These are phyloP conservation scores for Escovopsis sp. DNA, from an alignment of 2,329 filamentous ascomycete genomes.

Conservation along the genomic window DNA sequence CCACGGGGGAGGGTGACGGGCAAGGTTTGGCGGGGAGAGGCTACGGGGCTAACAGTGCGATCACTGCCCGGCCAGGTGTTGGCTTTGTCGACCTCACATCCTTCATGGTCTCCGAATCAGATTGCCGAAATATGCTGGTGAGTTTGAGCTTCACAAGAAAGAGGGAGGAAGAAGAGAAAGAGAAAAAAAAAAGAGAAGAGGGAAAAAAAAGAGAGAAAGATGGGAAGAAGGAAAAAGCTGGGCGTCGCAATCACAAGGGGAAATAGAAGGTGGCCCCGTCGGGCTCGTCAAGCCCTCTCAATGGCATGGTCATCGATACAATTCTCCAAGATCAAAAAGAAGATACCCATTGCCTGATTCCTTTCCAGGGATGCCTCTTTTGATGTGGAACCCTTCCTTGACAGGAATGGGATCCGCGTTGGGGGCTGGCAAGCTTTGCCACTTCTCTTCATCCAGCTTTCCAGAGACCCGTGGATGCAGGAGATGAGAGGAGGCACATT, in stretches of 20 bases:
- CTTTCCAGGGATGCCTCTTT: slow-evolving; percentile 10
- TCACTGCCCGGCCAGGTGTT: slow-evolving; percentile 48
- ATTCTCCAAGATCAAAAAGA: slow-evolving; percentile 39
- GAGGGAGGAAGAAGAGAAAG: no score
- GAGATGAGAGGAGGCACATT: slow-evolving; percentile 39
- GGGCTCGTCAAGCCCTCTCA: slow-evolving; percentile 24
- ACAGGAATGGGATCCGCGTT: slow-evolving; percentile 25
- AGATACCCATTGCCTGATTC: slow-evolving; percentile 18
- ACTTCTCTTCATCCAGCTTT: slow-evolving; percentile 32
- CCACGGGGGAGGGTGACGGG: slow-evolving; percentile 19
- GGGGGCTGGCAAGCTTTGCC: slow-evolving; percentile 17
- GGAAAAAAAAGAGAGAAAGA: no score
- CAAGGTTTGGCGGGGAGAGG: slow-evolving; percentile 49
- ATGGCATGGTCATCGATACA: slow-evolving; percentile 54
- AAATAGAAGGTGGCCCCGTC: slow-evolving; percentile 50
- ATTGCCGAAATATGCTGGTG: slow-evolving; percentile 39
- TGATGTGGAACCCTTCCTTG: slow-evolving; percentile 23
- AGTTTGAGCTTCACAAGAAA: slow-evolving; percentile 10
- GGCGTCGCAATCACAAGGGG: slow-evolving; percentile 10
- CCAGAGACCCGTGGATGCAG: slow-evolving; percentile 29
- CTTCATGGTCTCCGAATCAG: slow-evolving; percentile 53
- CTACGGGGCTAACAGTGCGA: slow-evolving; percentile 68
- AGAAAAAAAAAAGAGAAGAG: no score
- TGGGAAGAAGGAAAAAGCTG: no score
- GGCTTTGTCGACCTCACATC: slow-evolving; percentile 73